These are phyloP conservation scores for Colletotrichum orchidophilum DNA, from an alignment of 2,329 filamentous ascomycete genomes.

Conservation along the genomic window DNA sequence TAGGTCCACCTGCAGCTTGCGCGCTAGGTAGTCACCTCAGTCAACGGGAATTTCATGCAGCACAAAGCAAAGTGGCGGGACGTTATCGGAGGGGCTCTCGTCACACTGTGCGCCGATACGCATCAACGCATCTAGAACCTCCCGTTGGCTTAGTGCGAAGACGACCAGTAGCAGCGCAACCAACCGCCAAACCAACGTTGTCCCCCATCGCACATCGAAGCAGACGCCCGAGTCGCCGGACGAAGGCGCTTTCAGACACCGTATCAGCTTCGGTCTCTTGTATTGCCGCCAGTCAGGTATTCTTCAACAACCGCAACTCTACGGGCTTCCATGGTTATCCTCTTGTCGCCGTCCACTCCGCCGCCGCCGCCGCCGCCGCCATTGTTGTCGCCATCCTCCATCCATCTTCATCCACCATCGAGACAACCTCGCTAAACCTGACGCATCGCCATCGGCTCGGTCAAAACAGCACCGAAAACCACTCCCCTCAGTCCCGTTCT, in stretches of 20 bases:
- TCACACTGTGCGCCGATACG: conserved; percentile 20
- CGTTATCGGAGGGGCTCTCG: neutral
- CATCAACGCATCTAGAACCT: conserved; percentile 11
- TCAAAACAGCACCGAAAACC: neutral
- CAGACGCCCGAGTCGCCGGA: neutral
- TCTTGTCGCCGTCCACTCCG: neutral
- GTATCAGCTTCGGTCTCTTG: neutral
- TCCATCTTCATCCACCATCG: neutral
- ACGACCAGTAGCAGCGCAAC: conserved; percentile 1
- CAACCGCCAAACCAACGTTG: neutral
- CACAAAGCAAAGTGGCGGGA: neutral
- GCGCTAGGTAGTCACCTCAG: too few relatives aligned
- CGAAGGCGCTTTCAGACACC: neutral
- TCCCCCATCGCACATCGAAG: neutral
- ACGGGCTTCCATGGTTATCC: neutral
- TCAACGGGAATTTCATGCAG: neutral
- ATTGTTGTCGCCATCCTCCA: neutral
- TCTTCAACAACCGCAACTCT: neutral
- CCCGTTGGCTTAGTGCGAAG: neutral
- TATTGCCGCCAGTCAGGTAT: neutral
- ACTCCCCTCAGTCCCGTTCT: neutral
- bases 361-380: neutral
- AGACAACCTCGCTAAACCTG: neutral
- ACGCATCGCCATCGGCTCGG: neutral
- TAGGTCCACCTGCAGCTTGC: neutral